Evolutionary conservation across 75 land plant species (phyloP), one percentile per base, ranked within the genome.

Genomic region (Ceratopteris richardii): DNA sequence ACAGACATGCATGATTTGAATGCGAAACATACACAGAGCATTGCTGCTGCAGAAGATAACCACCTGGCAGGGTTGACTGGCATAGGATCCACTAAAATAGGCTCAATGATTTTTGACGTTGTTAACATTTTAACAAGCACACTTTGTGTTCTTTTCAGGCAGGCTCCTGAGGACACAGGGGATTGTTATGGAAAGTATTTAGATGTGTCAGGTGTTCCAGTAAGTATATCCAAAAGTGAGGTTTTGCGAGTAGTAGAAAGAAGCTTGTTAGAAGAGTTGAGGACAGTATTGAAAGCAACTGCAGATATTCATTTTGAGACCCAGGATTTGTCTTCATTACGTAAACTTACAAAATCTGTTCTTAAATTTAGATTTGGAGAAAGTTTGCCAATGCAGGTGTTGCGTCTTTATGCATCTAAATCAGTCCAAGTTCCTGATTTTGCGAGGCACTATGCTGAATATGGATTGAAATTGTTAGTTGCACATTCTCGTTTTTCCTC

Each of bases 341-440:
- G 77, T 58, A 58, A 58, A 31, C 69, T 84, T 48, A 60, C 77
- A 16, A 81, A 41, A 47, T 64, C 68, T 7, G 58, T 77, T 39
- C 79, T 91, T 48, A 54, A 65, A 13, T 60, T 79, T 63, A 84
- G 85, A 47, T 87, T 77, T 74, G 92, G 82, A 27, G 82, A 87
- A 54, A 60, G 70, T 20, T 40, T 54, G 40, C 74, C 74, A 23
- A 53, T 87, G 68, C 73, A 64, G 60, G 71, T 75, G 28, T 66
- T 84, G 1, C 81, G 69, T 20, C 51, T 53, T 51, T 51, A 50
- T 7, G 48, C 79, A 1, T 76, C 68, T 36, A 51, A 65, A 36
- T 65, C 63, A 25, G 59, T 31, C 9, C 48, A 62, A 47, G 53
- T 59, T 44, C 25, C 43, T 46, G 62, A 19, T 71, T 14, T 58